These are phyloP conservation scores for Podospora sp. DNA, from an alignment of 495 filamentous ascomycete genomes.

Conservation along the genomic window DNA sequence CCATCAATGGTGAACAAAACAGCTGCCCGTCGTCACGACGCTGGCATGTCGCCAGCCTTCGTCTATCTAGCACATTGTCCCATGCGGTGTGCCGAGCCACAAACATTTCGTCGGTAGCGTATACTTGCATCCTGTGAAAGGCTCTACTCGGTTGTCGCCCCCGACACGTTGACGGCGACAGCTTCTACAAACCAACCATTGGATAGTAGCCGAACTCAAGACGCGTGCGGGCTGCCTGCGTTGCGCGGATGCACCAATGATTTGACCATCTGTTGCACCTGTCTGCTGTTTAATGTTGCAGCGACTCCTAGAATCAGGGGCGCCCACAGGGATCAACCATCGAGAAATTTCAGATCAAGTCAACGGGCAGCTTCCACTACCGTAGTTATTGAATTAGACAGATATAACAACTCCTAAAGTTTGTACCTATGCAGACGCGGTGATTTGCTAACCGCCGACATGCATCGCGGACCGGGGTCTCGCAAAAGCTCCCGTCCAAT, in stretches of 20 bases:
- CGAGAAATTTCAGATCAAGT: background rate
- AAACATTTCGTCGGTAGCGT: background rate
- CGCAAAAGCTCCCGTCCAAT: slow-evolving; percentile 17
- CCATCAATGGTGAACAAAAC: background rate
- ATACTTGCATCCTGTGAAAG: background rate
- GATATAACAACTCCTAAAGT: background rate
- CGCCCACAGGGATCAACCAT: background rate
- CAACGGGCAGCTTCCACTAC: background rate
- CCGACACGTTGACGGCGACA: background rate
- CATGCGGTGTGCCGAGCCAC: slow-evolving; percentile 2
- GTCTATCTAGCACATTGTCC: background rate
- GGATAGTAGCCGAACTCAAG: background rate
- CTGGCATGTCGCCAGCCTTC: background rate
- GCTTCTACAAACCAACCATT: background rate
- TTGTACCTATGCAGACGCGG: background rate
- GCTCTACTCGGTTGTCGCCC: background rate
- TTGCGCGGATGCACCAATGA: background rate
- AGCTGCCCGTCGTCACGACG: background rate
- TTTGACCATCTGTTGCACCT: background rate
- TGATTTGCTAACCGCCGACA: slow-evolving; percentile 11
- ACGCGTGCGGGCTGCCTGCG: background rate
- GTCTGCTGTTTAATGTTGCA: background rate
- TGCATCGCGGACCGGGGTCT: slow-evolving; percentile 1
- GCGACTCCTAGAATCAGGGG: background rate
- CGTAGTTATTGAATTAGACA: background rate